phyloP scores from a whole-genome alignment of 345 rosid genomes.

The Mallotus nudiflorus region DNA sequence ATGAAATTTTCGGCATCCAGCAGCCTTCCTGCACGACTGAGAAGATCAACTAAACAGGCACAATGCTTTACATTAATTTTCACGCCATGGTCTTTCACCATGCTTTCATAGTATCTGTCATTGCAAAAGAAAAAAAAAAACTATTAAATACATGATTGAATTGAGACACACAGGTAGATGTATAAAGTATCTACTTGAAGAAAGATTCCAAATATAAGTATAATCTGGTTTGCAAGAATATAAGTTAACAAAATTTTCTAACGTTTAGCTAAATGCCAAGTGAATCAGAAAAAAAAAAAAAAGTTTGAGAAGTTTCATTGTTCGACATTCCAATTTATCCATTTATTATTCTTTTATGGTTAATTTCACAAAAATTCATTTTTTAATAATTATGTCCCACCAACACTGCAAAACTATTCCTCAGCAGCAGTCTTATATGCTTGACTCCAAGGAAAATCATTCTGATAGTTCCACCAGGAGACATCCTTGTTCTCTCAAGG shows the following conservation, averaged over 20 bases:
- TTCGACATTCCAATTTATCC: neutral
- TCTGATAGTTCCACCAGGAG: neutral
- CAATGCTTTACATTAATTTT: conserved; percentile 38
- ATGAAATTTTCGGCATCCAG: conserved; percentile 47
- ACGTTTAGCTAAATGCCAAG: neutral
- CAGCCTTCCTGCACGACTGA: conserved; percentile 46
- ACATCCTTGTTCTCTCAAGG: neutral
- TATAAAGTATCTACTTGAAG: neutral
- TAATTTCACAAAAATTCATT: neutral
- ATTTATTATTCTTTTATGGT: neutral
- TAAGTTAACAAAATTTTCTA: neutral
- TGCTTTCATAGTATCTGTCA: conserved; percentile 38
- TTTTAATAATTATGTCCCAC: neutral
- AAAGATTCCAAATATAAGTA: neutral
- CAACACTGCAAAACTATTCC: neutral
- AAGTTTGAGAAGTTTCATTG: neutral
- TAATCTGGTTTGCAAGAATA: too few relatives aligned
- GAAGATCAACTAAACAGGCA: conserved; percentile 50
- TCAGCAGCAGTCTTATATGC: neutral
- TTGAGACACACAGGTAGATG: neutral
- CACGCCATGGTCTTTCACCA: conserved; percentile 34
- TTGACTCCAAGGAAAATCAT: neutral
- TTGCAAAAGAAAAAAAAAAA: neutral
- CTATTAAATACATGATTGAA: neutral
- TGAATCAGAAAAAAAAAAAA: neutral